Evolutionary conservation across 2,329 filamentous ascomycete species (phyloP), one percentile per base, ranked within the genome.

Genomic region (Fusarium xyrophilum): DNA sequence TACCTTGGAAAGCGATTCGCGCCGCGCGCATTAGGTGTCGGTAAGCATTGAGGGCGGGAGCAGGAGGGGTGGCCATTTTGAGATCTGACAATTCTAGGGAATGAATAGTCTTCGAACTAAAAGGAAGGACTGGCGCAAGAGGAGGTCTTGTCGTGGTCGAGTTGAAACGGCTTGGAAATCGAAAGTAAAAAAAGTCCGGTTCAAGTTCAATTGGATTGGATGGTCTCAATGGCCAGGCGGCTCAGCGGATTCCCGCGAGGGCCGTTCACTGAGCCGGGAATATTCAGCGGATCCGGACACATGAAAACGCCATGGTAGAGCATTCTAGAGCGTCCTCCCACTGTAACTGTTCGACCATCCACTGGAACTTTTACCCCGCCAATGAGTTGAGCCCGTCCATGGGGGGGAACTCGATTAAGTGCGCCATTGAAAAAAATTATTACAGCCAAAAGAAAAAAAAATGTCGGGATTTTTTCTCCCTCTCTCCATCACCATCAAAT

Each of bases 1-100:
- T 82, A 95, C 93, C 92, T 82, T 90, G 83, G 77, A 99, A 99
- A 63, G 94, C 93, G 69, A 96, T 84, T 68, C 89, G 85, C 35
- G 92, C 89, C 25, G 94, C 91, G 66, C 95, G 93, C 73, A 97
- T 84, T 42, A 98, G 82, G 71, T 91, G 85, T 75, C 93, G 85
- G 81, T 97, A 98, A 38, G 93, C 93, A 75, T 86, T 83, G 57
- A 93, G 82, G 19, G 92, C 91, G 83, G 93, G 14, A 47, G 44
- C 44, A 1, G 44, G 88, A 42, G 60, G 52, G 54, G 62, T 69
- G 21, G 68, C 59, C 68, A 74, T 74, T 39, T 33, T 64, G 48
- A 59, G 6, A 19, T 23, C 50, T 39, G 7, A 21, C 15, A 21
- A 53, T 14, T 43, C 25, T 39, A 50, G 21, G 36, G 50, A 38